These are phyloP conservation scores for Tillandsia fasciculata DNA, from an alignment of 176 grass and related monocot genomes.

Conservation along the genomic window DNA sequence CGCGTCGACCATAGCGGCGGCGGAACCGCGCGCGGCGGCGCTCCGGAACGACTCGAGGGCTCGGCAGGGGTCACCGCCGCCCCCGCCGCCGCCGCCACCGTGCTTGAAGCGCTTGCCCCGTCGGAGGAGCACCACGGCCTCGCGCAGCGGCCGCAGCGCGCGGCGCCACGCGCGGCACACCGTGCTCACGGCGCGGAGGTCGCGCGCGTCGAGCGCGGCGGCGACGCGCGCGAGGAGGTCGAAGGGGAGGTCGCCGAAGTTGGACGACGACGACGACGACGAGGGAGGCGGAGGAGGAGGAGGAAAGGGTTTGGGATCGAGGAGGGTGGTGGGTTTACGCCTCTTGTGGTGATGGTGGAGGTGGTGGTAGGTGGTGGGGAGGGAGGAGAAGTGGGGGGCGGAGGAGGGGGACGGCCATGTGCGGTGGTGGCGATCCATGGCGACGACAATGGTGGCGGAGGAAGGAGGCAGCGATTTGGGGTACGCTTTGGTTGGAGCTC, in stretches of 20 bases:
- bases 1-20: conserved; percentile 62
- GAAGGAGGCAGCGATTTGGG: neutral
- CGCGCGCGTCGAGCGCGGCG: conserved; percentile 18
- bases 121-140: conserved; percentile 48
- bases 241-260: conserved; percentile 40
- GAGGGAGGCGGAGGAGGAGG: neutral
- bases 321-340: neutral
- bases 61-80: conserved; percentile 14
- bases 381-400: conserved; percentile 9
- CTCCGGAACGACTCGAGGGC: conserved; percentile 46
- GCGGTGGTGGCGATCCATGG: conserved; percentile 9
- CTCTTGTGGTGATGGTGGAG: conserved; percentile 19
- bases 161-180: conserved; percentile 57
- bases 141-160: conserved; percentile 53
- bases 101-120: conserved; percentile 45
- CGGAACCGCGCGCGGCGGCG: conserved; percentile 44
- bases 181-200: conserved; percentile 43
- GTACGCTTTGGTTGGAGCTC: too few species aligned
- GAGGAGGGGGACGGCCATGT: conserved; percentile 35
- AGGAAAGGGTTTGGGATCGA: neutral
- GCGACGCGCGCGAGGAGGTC: conserved; percentile 35
- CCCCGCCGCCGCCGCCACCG: neutral
- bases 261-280: neutral
- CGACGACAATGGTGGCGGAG: neutral
- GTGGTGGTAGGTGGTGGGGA: neutral